Evolutionary conservation across 2,329 filamentous ascomycete species (phyloP), one percentile per base, ranked within the genome.

Genomic region (Neoarthrinium moseri): DNA sequence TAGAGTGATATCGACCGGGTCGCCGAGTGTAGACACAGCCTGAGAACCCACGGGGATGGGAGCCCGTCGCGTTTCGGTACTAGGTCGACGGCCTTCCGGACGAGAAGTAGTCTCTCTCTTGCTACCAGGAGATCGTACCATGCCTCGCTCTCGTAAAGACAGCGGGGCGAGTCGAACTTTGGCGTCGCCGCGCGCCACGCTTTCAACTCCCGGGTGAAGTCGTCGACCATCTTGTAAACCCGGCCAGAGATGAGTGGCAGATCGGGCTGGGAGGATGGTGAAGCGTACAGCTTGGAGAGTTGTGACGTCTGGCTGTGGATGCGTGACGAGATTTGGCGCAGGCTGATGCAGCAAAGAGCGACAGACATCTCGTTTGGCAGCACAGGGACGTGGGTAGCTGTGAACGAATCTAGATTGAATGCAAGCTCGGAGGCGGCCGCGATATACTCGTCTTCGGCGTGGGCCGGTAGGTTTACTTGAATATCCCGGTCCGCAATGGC

Each of bases 51-150:
- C 4, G 54, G 51, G 0, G 69, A 60, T 0, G 67, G 66, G 1
- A 56, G 51, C 1, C 63, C 62, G 4, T 63, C 59, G 3, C 54
- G 48, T 21, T 65, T 66, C 0, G 68, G 64, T 1, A 68, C 55
- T 3, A 68, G 55, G 21, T 73, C 63, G 8, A 74, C 65, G 0
- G 69, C 70, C 1, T 67, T 63, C 34, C 73, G 59, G 0, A 73
- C 52, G 0, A 74, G 59, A 2, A 67, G 56, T 0, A 74, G 53
- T 17, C 62, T 56, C 34, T 75, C 72, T 24, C 70, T 65, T 4
- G 67, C 61, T 2, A 61, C 54, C 4, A 74, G 52, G 12, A 73
- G 61, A 30, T 74, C 69, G 29, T 71, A 72, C 69, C 69, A 76
- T 18, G 70, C 67, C 7, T 64, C 57, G 5, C 60, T 62, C 45